Evolutionary conservation across 441 rosid species (phyloP).

Genomic region (Viola pubescens): DNA sequence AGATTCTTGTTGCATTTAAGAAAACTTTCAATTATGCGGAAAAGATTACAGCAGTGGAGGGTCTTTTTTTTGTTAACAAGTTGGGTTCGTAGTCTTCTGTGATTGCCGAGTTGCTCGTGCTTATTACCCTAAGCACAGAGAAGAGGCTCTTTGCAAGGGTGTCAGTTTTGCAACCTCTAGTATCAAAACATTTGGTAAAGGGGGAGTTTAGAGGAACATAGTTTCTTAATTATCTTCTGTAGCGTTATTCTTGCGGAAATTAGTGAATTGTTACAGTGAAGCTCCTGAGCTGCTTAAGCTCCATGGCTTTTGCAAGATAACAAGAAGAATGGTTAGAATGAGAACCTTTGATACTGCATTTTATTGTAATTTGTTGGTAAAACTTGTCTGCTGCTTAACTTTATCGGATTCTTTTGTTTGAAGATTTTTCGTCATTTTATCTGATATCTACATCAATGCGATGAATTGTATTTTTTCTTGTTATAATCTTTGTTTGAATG

Average conservation of each 20-base stretch:
- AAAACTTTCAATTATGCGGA: constrained; percentile 20
- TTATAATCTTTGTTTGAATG: no score
- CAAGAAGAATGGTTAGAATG: no score
- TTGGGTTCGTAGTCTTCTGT: constrained; percentile 8
- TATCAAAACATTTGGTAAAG: constrained; percentile 12
- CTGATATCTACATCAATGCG: no score
- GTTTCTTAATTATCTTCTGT: constrained; percentile 1
- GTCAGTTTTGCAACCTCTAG: constrained; percentile 1
- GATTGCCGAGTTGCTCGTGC: neutral
- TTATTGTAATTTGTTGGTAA: no score
- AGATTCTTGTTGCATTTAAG: constrained; percentile 11
- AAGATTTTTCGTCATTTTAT: no score
- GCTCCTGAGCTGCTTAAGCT: no score
- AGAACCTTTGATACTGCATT: no score
- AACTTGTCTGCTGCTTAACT: no score
- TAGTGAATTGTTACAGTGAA: constrained; percentile 2
- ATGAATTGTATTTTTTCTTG: no score
- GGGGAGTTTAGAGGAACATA: neutral
- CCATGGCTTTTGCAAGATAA: neutral
- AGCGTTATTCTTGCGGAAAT: constrained; percentile 8
- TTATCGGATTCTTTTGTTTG: no score
- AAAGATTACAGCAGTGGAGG: constrained; percentile 14
- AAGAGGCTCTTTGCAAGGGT: constrained; percentile 20
- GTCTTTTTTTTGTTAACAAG: constrained; percentile 14
- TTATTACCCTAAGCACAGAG: constrained; percentile 10